Base-by-base conservation (phyloP, 2,329 filamentous ascomycete genomes). In the Trichoderma koningiopsis region DNA sequence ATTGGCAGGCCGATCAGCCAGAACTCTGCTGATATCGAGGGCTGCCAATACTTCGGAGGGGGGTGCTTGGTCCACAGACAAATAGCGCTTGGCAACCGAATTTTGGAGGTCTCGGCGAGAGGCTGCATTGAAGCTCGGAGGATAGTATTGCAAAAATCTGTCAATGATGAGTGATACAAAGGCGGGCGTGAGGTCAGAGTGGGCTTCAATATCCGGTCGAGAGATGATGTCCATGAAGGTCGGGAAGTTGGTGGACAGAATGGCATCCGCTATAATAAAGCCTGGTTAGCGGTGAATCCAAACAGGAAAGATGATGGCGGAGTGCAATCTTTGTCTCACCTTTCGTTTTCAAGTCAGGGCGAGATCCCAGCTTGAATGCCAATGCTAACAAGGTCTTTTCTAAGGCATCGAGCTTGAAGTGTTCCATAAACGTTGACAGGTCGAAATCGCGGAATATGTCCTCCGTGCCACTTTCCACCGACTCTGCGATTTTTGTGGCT, bases 361-460 rank as follows among this genome's bases (percentile, higher is more conserved):
- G 93, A 52, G 88, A 88, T n/a, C 90, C 90, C 71, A 90, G 87
- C 80, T 95, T 96, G 80, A 97, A 97, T 5, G 95, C 93, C 69
- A 97, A 84, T 61, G 93, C 93, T 72, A 99, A 86, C 71, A 96
- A 88, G 52, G 93, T 92, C 84, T 97, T 97, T 76, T 94, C 89
- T 58, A 97, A 81, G 11, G 93, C 89, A 81, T 97, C 94, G 66
- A 97, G 86, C 78, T 94, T 94, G 84, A 99, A 99, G 79, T 98
- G 94, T 72, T 97, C 92, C 85, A 98, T 90, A 78, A 99, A 98
- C 2, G 92, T 92, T 2, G 92, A 92, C n/a, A 99, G 87, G 78
- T 99, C 95, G 76, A 99, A 97, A 78, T 98, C 95, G 69, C 94
- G 91, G 79, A 97, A 97, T 71, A 97, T 88, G 75, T 99, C 95